Evolutionary conservation across 2,329 filamentous ascomycete genomes (phyloP), one percentile per base, ranked within the genome.

Genomic region (Lithohypha guttulata): DNA sequence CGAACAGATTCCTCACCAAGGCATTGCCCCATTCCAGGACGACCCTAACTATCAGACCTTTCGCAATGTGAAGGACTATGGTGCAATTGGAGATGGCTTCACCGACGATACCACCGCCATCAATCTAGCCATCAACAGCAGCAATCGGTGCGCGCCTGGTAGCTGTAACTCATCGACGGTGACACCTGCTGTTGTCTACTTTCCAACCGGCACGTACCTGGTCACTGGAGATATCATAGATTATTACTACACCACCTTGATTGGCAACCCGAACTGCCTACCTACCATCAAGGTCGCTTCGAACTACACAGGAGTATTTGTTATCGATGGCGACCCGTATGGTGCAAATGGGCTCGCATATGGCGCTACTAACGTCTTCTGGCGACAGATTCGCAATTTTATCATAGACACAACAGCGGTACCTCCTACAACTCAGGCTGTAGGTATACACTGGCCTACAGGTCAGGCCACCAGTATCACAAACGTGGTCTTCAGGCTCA

Each of bases 21-120:
- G 56, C 2, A 32, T 42, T 6, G 45, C 49, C 4, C 41, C 46
- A 10, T 48, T 46, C 28, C 56, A 57, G 8, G 83, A 80, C 2
- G 86, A 87, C 50, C 83, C 84, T 0, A 58, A 74, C 1, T 89
- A 84, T 68, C 70, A 81, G 57, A 65, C 86, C 46, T 86, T 75
- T 62, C 78, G 82, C 51, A 85, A 85, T 51, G 81, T 86, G 29
- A 76, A 73, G 60, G 79, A 84, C 52, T 86, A 73, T 52, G 82
- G 82, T 33, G 82, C 81, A 34, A 52, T 52, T 56, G 65, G 63
- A 39, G 63, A 69, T 46, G 66, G 66, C 18, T 58, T 67, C 2
- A 65, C 63, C n/a, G 70, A 73, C 45, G 69, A 77, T 46, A 75
- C 73, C 11, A 65, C 58, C 7, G 72, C 73, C 4, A 77, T 77